Evolutionary conservation across 1,139 yeast genomes (phyloP).

Genomic region (Meyerozyma athensensis): DNA sequence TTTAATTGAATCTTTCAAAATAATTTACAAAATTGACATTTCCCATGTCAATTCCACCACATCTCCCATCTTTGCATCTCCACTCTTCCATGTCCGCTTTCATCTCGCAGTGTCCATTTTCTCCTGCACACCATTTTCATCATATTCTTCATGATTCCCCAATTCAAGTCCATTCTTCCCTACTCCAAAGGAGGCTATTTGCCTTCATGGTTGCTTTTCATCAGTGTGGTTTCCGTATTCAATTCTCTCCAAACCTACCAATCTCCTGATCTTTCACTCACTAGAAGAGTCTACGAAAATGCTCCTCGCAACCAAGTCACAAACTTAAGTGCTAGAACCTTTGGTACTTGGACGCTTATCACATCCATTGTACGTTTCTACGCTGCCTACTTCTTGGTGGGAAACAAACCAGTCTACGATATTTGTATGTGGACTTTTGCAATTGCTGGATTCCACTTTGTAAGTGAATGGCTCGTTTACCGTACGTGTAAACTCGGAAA

Average conservation of each 20-base stretch:
- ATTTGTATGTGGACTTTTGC: slow-evolving; percentile 78
- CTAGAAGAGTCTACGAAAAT: slow-evolving; percentile 71
- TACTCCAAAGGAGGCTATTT: slow-evolving; percentile 33
- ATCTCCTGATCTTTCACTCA: slow-evolving; percentile 59
- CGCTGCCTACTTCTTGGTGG: slow-evolving; percentile 71
- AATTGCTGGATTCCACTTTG: slow-evolving; percentile 81
- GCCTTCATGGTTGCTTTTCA: slow-evolving; percentile 49
- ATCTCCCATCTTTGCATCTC: no score
- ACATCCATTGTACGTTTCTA: slow-evolving; percentile 81
- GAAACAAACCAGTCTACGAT: slow-evolving; percentile 66
- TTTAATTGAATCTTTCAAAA: no score
- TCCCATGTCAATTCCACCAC: no score
- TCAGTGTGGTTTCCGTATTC: slow-evolving; percentile 84
- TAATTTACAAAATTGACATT: no score
- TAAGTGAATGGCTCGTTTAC: slow-evolving; percentile 75
- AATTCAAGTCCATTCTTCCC: slow-evolving; percentile 21
- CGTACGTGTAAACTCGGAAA: slow-evolving; percentile 79
- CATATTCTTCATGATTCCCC: slow-evolving; percentile 12
- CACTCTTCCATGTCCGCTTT: no score
- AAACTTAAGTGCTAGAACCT: slow-evolving; percentile 81
- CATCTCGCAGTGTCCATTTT: no score
- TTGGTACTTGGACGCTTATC: slow-evolving; percentile 95
- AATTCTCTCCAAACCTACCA: slow-evolving; percentile 87
- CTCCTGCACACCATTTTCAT: no score
- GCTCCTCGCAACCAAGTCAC: slow-evolving; percentile 45